phyloP scores from a whole-genome alignment of 345 rosid genomes.

The Capsella bursapastoris region DNA sequence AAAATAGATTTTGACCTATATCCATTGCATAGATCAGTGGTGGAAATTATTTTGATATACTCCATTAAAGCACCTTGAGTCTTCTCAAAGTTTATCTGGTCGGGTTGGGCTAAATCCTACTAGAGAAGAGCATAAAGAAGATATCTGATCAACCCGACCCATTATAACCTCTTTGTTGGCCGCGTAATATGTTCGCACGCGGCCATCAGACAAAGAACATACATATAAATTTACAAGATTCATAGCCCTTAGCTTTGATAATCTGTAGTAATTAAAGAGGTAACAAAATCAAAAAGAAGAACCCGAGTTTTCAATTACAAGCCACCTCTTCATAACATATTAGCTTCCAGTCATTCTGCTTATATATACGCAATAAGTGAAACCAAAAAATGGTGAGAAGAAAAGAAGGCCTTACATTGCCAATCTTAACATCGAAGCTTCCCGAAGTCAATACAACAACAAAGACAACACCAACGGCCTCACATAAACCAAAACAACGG shows the following conservation, averaged over 20 bases:
- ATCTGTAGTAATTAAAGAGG: neutral
- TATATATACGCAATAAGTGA: constrained; percentile 10
- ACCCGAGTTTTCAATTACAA: constrained; percentile 16
- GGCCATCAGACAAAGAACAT: constrained; percentile 47
- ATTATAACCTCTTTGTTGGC: constrained; percentile 44
- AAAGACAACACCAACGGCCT: constrained; percentile 54
- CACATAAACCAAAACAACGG: constrained; percentile 48
- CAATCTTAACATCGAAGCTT: constrained; percentile 37
- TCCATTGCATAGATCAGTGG: constrained; percentile 37
- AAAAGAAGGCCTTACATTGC: constrained; percentile 28
- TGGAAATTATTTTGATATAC: constrained; percentile 26
- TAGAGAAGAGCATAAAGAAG: constrained; percentile 11
- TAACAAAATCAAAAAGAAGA: neutral
- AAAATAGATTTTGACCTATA: constrained; percentile 32
- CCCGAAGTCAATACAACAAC: constrained; percentile 48
- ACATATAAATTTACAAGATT: neutral
- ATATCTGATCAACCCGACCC: constrained; percentile 44
- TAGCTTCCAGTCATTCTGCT: neutral
- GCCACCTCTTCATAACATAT: constrained; percentile 12
- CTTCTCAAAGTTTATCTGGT: constrained; percentile 39
- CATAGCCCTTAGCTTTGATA: constrained; percentile 33
- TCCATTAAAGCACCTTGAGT: constrained; percentile 49
- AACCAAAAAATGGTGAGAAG: constrained; percentile 36
- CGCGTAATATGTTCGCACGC: constrained; percentile 49
- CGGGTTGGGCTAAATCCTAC: constrained; percentile 45